phyloP scores from a whole-genome alignment of 352 stramenopile genomes.

The Globisporangium nodosum region DNA sequence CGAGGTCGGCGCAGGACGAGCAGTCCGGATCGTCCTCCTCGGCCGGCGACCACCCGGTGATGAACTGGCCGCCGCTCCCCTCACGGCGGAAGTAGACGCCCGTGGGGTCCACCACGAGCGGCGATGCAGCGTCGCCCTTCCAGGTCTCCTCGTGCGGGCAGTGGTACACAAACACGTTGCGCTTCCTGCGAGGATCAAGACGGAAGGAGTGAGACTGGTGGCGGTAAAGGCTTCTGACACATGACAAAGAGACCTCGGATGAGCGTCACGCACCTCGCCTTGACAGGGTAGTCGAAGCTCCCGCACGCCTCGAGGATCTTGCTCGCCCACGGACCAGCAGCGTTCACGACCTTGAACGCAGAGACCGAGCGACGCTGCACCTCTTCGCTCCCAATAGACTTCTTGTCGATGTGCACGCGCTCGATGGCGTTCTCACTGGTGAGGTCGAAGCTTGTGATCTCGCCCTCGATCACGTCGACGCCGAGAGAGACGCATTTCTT shows the following conservation, averaged over 20 bases:
- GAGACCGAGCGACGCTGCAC: constrained; percentile 24
- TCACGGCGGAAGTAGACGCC: constrained; percentile 82
- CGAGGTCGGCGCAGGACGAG: constrained; percentile 53
- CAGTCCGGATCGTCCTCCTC: constrained; percentile 58
- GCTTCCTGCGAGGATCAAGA: constrained; percentile 33
- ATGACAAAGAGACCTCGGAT: neutral
- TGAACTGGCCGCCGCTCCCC: constrained; percentile 58
- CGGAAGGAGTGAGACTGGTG: too few relatives aligned
- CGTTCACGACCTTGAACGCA: constrained; percentile 71
- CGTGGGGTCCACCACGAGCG: constrained; percentile 66
- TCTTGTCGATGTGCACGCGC: constrained; percentile 47
- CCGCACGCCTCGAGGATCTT: constrained; percentile 65
- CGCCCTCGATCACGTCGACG: constrained; percentile 67
- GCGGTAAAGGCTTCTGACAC: too few relatives aligned
- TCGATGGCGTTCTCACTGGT: constrained; percentile 48
- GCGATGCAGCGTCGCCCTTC: constrained; percentile 56
- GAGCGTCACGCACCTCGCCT: constrained; percentile 27
- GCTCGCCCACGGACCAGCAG: constrained; percentile 60
- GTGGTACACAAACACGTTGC: constrained; percentile 73
- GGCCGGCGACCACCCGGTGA: constrained; percentile 63
- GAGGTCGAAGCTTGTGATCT: constrained; percentile 63
- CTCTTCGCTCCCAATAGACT: constrained; percentile 18
- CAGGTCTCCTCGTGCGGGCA: constrained; percentile 70
- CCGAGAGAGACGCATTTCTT: constrained; percentile 61
- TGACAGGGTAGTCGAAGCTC: constrained; percentile 69